Base-by-base conservation (phyloP, 192 early-diverging fungal genomes). In the Mortierella claussenii region DNA sequence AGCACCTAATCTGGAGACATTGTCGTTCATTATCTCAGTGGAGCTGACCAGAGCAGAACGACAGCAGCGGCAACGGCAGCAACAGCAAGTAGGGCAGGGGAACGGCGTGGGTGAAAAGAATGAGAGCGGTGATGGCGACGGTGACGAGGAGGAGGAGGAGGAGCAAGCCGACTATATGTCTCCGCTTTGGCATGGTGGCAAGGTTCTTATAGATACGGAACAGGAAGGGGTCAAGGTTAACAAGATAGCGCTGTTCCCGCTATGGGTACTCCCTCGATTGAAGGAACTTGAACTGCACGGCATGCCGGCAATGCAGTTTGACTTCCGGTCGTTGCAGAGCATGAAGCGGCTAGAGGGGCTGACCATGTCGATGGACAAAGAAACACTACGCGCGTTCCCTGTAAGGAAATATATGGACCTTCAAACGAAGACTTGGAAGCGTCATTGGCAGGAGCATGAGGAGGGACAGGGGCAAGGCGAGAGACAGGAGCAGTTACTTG, bases 271-370 rank as follows among this genome's bases (percentile, higher is more conserved):
- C 6, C 58, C 68, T 1, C 43, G 23, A 33, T 45, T 70, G 23
- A 34, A 47, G 28, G 26, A 18, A 5, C 24, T 70, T 4, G 31
- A n/a, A 1, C 33, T 70, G 8, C 0, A 17, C 0, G 53, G 37
- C 2, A 28, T 34, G 1, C 31, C 68, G 2, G 68, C 68, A 1
- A 23, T 70, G 49, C 21, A 44, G 2, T 70, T 70, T 45, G 58
- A 70, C 24, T 70, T 62, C 17, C 43, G 47, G 17, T 70, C 68
- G 1, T 43, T 70, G 26, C 43, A 54, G 5, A 5, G 12, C 13
- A 70, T 70, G 68, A 15, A 18, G 1, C 17, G 30, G 15, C 34
- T 71, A 23, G 45, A 57, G 20, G 18, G 20, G 17, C 28, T 71
- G 20, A 17, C 0, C 0, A 7, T 71, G 32, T 23, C 13, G 12